Evolutionary conservation across 345 rosid species (phyloP).

Genomic region (Noccaea bulbosa): DNA sequence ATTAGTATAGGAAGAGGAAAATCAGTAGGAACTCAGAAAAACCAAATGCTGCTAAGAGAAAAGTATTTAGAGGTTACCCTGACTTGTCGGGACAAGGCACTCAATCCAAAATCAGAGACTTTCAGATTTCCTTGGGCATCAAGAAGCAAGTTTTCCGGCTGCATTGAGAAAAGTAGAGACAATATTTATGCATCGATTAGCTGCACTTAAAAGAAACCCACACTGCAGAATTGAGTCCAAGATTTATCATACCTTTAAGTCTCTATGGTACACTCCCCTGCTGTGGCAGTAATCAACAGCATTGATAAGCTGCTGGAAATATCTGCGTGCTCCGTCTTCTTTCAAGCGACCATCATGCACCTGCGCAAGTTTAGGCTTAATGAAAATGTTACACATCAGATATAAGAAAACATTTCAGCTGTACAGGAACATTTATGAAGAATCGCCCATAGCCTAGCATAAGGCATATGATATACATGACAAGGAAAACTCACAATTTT

Average conservation of each 20-base stretch:
- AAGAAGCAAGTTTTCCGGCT: conserved; percentile 95
- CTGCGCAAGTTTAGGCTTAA: conserved; percentile 49
- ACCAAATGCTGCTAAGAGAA: conserved; percentile 8
- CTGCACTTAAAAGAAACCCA: neutral
- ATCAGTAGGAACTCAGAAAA: neutral
- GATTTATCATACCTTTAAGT: conserved; percentile 65
- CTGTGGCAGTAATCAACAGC: conserved; percentile 99
- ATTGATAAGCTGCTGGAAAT: conserved; percentile 93
- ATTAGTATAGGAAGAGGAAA: conserved; percentile 10
- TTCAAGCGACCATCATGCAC: conserved; percentile 89
- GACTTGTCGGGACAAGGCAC: conserved; percentile 98
- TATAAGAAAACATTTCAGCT: neutral
- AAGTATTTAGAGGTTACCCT: conserved; percentile 54
- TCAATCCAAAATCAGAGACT: conserved; percentile 97
- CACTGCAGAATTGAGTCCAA: conserved; percentile 18
- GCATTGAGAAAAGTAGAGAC: conserved; percentile 35
- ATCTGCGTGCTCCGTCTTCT: conserved; percentile 84
- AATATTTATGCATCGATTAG: neutral
- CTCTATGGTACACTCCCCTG: conserved; percentile 92
- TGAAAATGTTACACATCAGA: conserved; percentile 9
- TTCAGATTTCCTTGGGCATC: conserved; percentile 89
- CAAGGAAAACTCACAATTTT: conserved; percentile 63
- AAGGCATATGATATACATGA: neutral
- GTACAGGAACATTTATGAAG: neutral
- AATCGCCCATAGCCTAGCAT: too few species aligned